Conservation (phyloP, 1,284 basidiomycete species). For the Ceratobasidium sp. region DNA sequence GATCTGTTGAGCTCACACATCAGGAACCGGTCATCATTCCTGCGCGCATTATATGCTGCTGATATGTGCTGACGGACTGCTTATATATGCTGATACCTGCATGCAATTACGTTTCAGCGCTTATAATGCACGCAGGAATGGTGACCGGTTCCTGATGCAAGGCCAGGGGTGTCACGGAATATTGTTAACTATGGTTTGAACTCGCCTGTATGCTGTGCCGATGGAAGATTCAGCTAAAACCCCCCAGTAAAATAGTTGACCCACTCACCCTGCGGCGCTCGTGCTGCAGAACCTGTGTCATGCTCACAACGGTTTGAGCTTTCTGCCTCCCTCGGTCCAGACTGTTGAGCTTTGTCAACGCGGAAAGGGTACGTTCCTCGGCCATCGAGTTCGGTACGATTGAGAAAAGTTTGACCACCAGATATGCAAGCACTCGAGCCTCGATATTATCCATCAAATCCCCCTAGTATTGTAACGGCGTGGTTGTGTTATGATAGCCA, state of each 20-base stretch:
- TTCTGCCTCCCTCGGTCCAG: slow-evolving; percentile 53
- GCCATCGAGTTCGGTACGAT: slow-evolving; percentile 59
- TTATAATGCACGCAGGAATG: not conserved
- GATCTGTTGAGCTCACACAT: too few species aligned
- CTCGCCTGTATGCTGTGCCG: too few species aligned
- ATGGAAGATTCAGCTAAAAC: not conserved
- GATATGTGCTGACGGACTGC: too few species aligned
- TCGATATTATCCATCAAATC: not conserved
- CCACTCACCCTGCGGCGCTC: slow-evolving; percentile 14
- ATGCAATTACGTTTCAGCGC: not conserved
- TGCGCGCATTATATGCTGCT: too few species aligned
- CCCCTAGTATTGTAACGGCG: slow-evolving; percentile 23
- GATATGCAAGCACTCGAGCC: slow-evolving; percentile 48
- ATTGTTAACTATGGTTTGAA: too few species aligned
- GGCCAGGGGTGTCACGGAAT: not conserved
- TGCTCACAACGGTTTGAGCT: slow-evolving; percentile 53
- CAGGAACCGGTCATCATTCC: too few species aligned
- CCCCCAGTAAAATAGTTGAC: not conserved
- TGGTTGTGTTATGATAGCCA: not conserved
- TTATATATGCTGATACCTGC: too few species aligned
- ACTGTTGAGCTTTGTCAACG: slow-evolving; percentile 58
- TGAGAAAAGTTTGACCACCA: slow-evolving; percentile 57
- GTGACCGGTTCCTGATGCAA: not conserved
- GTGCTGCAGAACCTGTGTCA: slow-evolving; percentile 50
- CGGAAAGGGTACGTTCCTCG: slow-evolving; percentile 59